These are phyloP conservation scores for Erodium maritimum DNA, from an alignment of 345 rosid genomes.

Conservation along the genomic window DNA sequence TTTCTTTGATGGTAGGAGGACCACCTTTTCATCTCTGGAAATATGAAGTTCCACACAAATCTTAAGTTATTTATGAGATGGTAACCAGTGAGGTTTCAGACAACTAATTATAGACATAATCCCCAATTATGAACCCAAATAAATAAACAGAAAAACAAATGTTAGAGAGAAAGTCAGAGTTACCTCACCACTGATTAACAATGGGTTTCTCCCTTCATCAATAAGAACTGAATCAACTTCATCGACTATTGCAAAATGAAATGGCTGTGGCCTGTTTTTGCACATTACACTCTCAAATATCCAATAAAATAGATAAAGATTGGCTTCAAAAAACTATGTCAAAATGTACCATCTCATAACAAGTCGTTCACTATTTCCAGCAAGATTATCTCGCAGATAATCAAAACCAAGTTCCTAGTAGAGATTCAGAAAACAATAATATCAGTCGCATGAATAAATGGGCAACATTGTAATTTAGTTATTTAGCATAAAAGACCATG, in stretches of 20 bases:
- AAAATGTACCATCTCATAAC: conserved; percentile 82
- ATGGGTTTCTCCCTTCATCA: conserved; percentile 95
- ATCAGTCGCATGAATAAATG: conserved; percentile 9
- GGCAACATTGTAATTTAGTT: neutral
- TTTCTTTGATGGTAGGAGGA: neutral
- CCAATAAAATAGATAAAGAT: conserved; percentile 7
- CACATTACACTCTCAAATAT: conserved; percentile 7
- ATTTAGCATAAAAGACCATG: conserved; percentile 1
- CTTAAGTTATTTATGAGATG: neutral
- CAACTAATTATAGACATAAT: neutral
- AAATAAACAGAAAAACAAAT: neutral
- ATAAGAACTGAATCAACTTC: conserved; percentile 98
- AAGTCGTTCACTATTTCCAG: conserved; percentile 64
- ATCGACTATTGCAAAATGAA: conserved; percentile 91
- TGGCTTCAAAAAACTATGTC: conserved; percentile 11
- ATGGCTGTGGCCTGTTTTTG: conserved; percentile 83
- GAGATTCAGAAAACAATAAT: conserved; percentile 8
- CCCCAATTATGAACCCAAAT: neutral
- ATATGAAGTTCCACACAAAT: no score
- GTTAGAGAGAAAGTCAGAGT: conserved; percentile 10
- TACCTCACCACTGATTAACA: conserved; percentile 97
- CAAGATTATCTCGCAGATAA: conserved; percentile 92
- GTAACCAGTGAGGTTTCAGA: neutral
- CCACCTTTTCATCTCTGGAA: neutral
- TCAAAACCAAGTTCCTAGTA: conserved; percentile 94